Conservation (phyloP, 495 filamentous ascomycete species). For the Cercophora sp. region DNA sequence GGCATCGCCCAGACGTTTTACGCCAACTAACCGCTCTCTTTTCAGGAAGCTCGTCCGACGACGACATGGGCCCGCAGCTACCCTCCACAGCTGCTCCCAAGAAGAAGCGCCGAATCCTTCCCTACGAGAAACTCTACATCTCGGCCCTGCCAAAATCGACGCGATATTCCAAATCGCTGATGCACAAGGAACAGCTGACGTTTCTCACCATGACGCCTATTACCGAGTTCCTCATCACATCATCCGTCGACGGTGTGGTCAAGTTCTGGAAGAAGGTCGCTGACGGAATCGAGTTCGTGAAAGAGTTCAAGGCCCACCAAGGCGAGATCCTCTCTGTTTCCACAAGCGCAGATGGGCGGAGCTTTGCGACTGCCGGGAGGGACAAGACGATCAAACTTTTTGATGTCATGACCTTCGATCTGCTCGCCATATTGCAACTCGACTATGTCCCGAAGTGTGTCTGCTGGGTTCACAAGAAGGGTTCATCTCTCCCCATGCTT, state of each 20-base stretch:
- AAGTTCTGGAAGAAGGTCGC: conserved; percentile 99
- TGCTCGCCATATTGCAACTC: conserved; percentile 73
- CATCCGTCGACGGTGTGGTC: conserved; percentile 85
- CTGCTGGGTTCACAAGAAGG: conserved; percentile 90
- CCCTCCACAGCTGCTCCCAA: conserved; percentile 72
- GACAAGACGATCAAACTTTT: conserved; percentile 95
- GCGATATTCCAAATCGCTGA: conserved; percentile 92
- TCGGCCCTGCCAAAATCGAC: conserved; percentile 77
- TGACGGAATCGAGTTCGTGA: conserved; percentile 91
- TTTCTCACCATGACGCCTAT: conserved; percentile 81
- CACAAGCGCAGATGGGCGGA: conserved; percentile 84
- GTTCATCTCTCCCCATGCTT: conserved; percentile 79
- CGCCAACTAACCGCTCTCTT: conserved; percentile 11
- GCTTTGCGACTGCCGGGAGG: conserved; percentile 81
- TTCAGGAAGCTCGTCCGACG: conserved; percentile 73
- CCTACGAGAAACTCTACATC: conserved; percentile 91
- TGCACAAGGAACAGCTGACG: conserved; percentile 93
- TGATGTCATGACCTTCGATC: conserved; percentile 92
- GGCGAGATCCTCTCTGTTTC: conserved; percentile 80
- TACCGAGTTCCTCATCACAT: conserved; percentile 93
- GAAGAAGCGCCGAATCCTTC: conserved; percentile 87
- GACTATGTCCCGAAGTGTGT: conserved; percentile 71
- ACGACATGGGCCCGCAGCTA: conserved; percentile 89
- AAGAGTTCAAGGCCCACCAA: conserved; percentile 88
- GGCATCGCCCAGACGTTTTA: not conserved